Evolutionary conservation across 2,329 filamentous ascomycete species (phyloP).

Genomic region (Cladosporium sp.): DNA sequence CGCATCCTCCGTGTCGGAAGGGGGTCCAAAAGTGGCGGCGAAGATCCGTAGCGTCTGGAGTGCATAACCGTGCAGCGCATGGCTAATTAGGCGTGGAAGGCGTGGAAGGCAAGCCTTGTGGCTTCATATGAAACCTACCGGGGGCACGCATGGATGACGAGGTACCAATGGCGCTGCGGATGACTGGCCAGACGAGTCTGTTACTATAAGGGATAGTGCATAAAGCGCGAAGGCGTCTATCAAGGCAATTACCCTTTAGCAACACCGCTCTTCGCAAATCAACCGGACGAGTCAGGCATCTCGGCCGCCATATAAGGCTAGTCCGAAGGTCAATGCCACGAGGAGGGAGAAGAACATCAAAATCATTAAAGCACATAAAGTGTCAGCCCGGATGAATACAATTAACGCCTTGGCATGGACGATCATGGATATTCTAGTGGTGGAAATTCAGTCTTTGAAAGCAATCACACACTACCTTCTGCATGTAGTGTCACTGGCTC

Average conservation of each 20-base stretch:
- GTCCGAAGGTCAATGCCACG: background rate
- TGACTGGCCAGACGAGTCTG: background rate
- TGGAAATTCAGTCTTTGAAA: background rate
- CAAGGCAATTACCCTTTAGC: background rate
- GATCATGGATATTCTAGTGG: background rate
- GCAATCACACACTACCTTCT: background rate
- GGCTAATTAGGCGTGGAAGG: background rate
- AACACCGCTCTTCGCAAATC: background rate
- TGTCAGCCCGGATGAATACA: background rate
- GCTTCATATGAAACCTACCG: background rate
- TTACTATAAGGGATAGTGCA: background rate
- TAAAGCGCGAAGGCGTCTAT: background rate
- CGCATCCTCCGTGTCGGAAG: conserved; percentile 4
- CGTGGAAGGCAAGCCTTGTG: background rate
- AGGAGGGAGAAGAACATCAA: background rate
- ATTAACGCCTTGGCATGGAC: background rate
- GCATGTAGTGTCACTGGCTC: background rate
- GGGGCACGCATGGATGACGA: background rate
- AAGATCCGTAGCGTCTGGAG: background rate
- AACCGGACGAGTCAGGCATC: background rate
- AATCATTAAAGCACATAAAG: background rate
- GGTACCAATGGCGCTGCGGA: background rate
- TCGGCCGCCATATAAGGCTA: background rate
- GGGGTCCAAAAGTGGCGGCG: background rate
- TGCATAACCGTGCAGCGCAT: background rate